phyloP scores from a whole-genome alignment of 352 stramenopile species.

The Phytophthora vignae region DNA sequence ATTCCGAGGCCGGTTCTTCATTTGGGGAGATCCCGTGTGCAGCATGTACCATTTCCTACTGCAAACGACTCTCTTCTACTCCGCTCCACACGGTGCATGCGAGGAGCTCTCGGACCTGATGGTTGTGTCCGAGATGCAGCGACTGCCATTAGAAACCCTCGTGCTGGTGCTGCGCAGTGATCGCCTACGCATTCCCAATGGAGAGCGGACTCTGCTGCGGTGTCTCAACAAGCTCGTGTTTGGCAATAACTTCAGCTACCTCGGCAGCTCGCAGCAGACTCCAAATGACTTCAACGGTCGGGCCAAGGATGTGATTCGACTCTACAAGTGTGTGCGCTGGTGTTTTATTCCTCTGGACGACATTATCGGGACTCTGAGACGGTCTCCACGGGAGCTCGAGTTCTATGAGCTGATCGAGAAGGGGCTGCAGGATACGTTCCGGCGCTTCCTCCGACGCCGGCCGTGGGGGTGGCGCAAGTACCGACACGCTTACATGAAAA shows the following conservation, averaged over 20 bases:
- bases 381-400: constrained; percentile 47
- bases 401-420: constrained; percentile 70
- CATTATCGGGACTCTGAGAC: constrained; percentile 60
- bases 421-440: constrained; percentile 36
- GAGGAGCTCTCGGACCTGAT: constrained; percentile 37
- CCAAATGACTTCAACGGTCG: constrained; percentile 39
- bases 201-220: constrained; percentile 59
- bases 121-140: constrained; percentile 50
- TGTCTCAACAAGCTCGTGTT: constrained; percentile 59
- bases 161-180: constrained; percentile 69
- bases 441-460: constrained; percentile 34
- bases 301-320: constrained; percentile 48
- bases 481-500: constrained; percentile 39
- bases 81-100: constrained; percentile 34
- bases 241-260: constrained; percentile 30
- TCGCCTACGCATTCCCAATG: constrained; percentile 57
- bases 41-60: constrained; percentile 79
- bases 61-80: constrained; percentile 70
- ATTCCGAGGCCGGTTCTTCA: constrained; percentile 43
- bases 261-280: constrained; percentile 6
- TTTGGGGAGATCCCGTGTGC: constrained; percentile 70
- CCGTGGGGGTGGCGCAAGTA: constrained; percentile 45
- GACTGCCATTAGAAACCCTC: constrained; percentile 68
- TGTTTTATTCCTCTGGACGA: constrained; percentile 65
- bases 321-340: constrained; percentile 77